Percentiles rank a stretch among this genome's conserved stretches.
Evolutionary conservation across 768 basidiomycete species (phyloP).

Genomic region (Cystofilobasidium capitatum): DNA sequence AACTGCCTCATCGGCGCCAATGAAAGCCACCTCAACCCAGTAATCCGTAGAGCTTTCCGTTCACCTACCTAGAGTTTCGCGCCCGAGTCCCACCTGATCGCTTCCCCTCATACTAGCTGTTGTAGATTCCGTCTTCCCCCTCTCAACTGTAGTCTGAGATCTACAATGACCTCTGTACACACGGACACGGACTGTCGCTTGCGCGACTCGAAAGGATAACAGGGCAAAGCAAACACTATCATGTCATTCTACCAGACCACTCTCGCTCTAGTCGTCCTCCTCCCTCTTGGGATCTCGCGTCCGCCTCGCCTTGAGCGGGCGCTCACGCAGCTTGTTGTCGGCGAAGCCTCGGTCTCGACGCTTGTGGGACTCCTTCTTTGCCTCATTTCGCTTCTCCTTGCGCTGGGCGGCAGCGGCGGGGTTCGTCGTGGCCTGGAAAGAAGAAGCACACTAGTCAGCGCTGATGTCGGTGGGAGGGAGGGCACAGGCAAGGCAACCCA

Average conservation of each 20-base stretch:
- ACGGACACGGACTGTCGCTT: too few relatives aligned
- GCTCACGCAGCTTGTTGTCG: constrained; percentile 32
- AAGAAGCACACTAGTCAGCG: background rate
- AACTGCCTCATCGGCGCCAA: too few relatives aligned
- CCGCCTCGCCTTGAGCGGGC: constrained; percentile 26
- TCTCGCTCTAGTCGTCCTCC: constrained; percentile 5
- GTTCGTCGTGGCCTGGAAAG: constrained; percentile 52
- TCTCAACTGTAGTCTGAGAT: too few relatives aligned
- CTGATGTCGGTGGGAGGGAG: background rate
- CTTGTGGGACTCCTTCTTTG: constrained; percentile 80
- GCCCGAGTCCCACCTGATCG: too few relatives aligned
- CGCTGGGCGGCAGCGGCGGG: constrained; percentile 68
- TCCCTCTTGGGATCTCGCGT: background rate
- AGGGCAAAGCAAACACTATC: too few relatives aligned
- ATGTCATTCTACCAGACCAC: too few relatives aligned
- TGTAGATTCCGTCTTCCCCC: too few relatives aligned
- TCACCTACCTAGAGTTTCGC: background rate
- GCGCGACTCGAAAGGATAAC: too few relatives aligned
- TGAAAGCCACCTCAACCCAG: background rate
- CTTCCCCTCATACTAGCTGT: too few relatives aligned
- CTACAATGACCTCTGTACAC: too few relatives aligned
- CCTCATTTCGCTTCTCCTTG: constrained; percentile 57
- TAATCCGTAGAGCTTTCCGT: background rate
- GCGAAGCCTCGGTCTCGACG: constrained; percentile 48
- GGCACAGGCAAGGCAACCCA: constrained; percentile 30